These are phyloP conservation scores for Angomonas ambiguus DNA, from an alignment of 208 protist genomes.

Conservation along the genomic window DNA sequence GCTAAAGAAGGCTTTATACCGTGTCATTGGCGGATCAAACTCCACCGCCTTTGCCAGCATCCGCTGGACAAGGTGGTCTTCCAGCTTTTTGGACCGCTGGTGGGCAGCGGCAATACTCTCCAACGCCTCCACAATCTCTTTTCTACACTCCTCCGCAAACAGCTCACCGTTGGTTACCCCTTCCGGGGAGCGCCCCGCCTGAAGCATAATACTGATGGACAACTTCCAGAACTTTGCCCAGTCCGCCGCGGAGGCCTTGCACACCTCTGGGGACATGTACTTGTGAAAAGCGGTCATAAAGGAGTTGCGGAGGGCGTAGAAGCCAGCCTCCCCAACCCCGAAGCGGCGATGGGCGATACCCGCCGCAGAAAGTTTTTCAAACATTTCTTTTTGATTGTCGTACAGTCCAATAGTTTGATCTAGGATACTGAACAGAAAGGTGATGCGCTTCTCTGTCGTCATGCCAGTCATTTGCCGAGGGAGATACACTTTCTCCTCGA, in stretches of 20 bases:
- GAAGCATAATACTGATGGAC: conserved; percentile 41
- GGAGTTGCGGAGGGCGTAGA: conserved; percentile 40
- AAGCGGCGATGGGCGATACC: conserved; percentile 58
- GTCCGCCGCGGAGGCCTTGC: conserved; percentile 37
- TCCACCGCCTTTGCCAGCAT: not conserved
- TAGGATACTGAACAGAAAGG: conserved; percentile 47
- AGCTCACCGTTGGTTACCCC: conserved; percentile 41
- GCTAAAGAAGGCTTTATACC: not conserved
- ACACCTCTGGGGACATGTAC: conserved; percentile 53
- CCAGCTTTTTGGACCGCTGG: conserved; percentile 16
- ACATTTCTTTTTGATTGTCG: conserved; percentile 46
- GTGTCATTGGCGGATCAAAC: not conserved
- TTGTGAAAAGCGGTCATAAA: conserved; percentile 69
- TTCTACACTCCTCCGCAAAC: conserved; percentile 31
- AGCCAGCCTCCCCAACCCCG: conserved; percentile 41
- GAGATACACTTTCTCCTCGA: conserved; percentile 23
- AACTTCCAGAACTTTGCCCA: conserved; percentile 60
- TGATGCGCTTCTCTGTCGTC: conserved; percentile 43
- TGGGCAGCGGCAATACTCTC: conserved; percentile 43
- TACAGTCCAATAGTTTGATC: conserved; percentile 61
- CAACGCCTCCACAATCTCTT: conserved; percentile 52
- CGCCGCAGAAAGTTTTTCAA: conserved; percentile 51
- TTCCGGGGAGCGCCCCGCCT: conserved; percentile 39
- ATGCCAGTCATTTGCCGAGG: not conserved
- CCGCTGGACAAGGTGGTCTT: not conserved